Evolutionary conservation across 2,329 filamentous ascomycete species (phyloP), one percentile per base, ranked within the genome.

Genomic region (Trichoderma hamatum): DNA sequence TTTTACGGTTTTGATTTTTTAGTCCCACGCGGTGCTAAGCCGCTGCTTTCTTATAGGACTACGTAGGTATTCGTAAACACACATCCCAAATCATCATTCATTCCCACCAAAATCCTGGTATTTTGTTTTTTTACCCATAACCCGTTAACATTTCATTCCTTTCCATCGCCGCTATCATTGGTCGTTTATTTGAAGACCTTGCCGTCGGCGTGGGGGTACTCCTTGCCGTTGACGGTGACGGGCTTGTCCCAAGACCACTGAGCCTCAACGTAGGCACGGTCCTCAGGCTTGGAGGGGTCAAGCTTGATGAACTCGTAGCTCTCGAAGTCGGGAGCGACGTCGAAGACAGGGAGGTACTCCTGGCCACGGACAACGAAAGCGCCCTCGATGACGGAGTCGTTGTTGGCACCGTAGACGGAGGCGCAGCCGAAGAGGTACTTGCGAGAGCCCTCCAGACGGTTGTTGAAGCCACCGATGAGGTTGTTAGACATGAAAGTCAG

Each of bases 401-500:
- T 94, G 88, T 89, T 90, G 81, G 86, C 83, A 79, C 96, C 96
- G 82, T 92, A 99, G 75, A 99, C 96, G 75, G 92, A 95, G 77
- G 89, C 89, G 78, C 87, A 89, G 76, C 96, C 96, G 84, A 99
- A 98, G 80, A 99, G 84, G 88, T 93, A 97, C 91, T 99, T 99
- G 87, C 96, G 94, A 80, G 93, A 97, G 73, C 81, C 96, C 88
- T 99, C 96, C 71, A 99, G 93, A 87, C 96, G 96, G 82, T 89
- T 88, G 86, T 97, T 97, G 89, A 99, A 97, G 82, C 96, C 96
- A 84, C 92, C 94, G 81, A 99, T 95, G 83, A 98, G 86, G 89
- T 99, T 99, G 88, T 92, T 93, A 76, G 93, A 95, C 96, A 99
- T 99, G 92, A 99, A 99, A 79, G 92, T 92, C 83, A 96, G 86